These are phyloP conservation scores for Logfia minima DNA, from an alignment of 129 eudicot species.

Conservation along the genomic window DNA sequence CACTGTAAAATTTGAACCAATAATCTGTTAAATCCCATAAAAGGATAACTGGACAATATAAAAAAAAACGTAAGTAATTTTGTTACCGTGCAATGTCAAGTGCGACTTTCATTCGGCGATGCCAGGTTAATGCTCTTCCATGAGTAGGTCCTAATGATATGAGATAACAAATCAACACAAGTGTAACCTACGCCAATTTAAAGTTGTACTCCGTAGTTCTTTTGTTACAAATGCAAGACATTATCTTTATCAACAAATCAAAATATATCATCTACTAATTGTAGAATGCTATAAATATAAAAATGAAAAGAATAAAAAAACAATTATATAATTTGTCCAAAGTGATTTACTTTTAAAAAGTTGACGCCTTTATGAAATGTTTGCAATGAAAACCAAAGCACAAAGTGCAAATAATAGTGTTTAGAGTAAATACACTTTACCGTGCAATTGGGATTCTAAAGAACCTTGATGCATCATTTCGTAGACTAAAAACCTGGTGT, in stretches of 20 bases:
- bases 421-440: slow-evolving; percentile 39
- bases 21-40: not conserved
- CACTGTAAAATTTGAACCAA: slow-evolving; percentile 46
- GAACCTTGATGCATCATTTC: slow-evolving; percentile 95
- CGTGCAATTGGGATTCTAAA: slow-evolving; percentile 78
- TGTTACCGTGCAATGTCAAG: slow-evolving; percentile 79
- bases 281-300: too few relatives aligned
- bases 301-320: not conserved
- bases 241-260: not conserved
- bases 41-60: not conserved
- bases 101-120: slow-evolving; percentile 82
- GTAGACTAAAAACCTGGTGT: slow-evolving; percentile 63
- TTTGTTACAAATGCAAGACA: slow-evolving; percentile 11
- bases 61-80: slow-evolving; percentile 1
- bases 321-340: slow-evolving; percentile 11
- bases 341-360: slow-evolving; percentile 22
- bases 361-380: slow-evolving; percentile 4
- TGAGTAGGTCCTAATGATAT: slow-evolving; percentile 60
- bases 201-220: not conserved
- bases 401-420: not conserved
- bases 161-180: slow-evolving; percentile 13
- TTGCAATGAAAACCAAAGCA: slow-evolving; percentile 12
- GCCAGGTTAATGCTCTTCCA: slow-evolving; percentile 75
- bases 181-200: not conserved
- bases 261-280: not conserved